Evolutionary conservation across 306 rosid species (phyloP).

Genomic region (Canavalia gladiata): DNA sequence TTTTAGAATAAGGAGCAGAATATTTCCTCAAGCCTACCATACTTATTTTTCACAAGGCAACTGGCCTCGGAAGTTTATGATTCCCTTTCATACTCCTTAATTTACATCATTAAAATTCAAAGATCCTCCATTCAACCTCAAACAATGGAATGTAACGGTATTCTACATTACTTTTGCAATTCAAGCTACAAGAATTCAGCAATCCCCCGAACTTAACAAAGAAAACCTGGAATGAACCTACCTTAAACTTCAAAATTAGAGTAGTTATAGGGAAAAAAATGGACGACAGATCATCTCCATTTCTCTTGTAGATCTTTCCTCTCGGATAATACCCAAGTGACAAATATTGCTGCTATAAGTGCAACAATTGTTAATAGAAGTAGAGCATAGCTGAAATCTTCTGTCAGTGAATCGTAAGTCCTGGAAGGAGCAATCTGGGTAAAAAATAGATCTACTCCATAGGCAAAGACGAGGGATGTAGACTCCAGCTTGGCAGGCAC

Average conservation of each 20-base stretch:
- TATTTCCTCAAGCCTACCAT: slow-evolving; percentile 22
- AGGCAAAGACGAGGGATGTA: slow-evolving; percentile 85
- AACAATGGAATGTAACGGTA: slow-evolving; percentile 43
- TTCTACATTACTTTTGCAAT: slow-evolving; percentile 58
- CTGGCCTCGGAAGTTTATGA: slow-evolving; percentile 38
- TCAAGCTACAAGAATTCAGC: slow-evolving; percentile 44
- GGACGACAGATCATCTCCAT: slow-evolving; percentile 78
- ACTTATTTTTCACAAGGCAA: slow-evolving; percentile 28
- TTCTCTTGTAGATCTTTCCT: slow-evolving; percentile 91
- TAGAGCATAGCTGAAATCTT: slow-evolving; percentile 98
- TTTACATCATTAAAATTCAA: slow-evolving; percentile 57
- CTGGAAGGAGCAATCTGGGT: slow-evolving; percentile 92
- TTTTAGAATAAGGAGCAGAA: slow-evolving; percentile 33
- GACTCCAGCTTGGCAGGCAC: slow-evolving; percentile 97
- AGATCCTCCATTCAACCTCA: slow-evolving; percentile 47
- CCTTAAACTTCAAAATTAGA: slow-evolving; percentile 36
- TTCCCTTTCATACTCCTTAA: slow-evolving; percentile 48
- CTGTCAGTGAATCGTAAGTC: slow-evolving; percentile 96
- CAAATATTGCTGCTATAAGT: slow-evolving; percentile 85
- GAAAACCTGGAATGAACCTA: slow-evolving; percentile 47
- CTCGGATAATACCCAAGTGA: slow-evolving; percentile 87
- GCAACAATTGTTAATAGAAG: slow-evolving; percentile 93
- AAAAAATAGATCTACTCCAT: slow-evolving; percentile 93
- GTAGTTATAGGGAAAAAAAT: slow-evolving; percentile 15
- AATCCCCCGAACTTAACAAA: slow-evolving; percentile 41